A percentile compares a stretch with the other conserved stretches of the same genome.
phyloP scores from a whole-genome alignment of 345 rosid genomes.

The Rhizophora apiculata region DNA sequence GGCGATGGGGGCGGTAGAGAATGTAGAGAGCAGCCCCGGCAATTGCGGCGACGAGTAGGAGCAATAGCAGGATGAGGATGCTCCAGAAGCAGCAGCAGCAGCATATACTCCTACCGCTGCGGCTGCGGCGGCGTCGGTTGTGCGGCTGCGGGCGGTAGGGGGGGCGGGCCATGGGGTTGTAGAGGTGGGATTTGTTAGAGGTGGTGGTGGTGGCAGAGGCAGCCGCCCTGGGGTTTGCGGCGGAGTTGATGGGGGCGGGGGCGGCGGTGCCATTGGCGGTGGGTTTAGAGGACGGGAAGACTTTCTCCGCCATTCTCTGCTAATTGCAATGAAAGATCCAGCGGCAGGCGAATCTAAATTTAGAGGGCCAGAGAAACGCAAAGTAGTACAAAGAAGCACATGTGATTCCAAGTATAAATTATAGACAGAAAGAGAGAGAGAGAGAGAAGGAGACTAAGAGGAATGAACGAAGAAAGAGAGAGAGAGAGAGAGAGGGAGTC shows the following conservation, averaged over 20 bases:
- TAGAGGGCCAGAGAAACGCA: neutral
- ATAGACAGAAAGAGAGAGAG: too few species aligned
- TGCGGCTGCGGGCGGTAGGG: slow-evolving; percentile 60
- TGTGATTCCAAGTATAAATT: too few species aligned
- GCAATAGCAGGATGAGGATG: slow-evolving; percentile 50
- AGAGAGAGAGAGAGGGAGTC: too few species aligned
- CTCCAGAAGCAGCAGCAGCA: slow-evolving; percentile 94
- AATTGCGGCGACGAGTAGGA: slow-evolving; percentile 60
- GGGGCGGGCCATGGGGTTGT: slow-evolving; percentile 56
- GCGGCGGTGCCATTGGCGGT: slow-evolving; percentile 13
- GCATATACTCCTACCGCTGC: slow-evolving; percentile 58
- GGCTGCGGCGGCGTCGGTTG: slow-evolving; percentile 53
- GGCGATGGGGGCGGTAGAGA: slow-evolving; percentile 77
- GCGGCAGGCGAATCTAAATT: neutral
- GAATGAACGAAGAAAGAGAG: too few species aligned
- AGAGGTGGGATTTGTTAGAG: slow-evolving; percentile 43
- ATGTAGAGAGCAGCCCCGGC: slow-evolving; percentile 74
- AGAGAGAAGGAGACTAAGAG: too few species aligned
- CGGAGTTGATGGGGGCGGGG: slow-evolving; percentile 8
- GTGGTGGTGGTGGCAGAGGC: slow-evolving; percentile 6
- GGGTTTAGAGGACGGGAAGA: slow-evolving; percentile 57
- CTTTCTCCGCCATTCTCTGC: slow-evolving; percentile 53
- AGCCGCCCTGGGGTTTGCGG: slow-evolving; percentile 19
- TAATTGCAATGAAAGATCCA: neutral
- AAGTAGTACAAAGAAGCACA: too few species aligned